Conservation (phyloP, 805 yeast genomes). For the Candida oleophila region DNA sequence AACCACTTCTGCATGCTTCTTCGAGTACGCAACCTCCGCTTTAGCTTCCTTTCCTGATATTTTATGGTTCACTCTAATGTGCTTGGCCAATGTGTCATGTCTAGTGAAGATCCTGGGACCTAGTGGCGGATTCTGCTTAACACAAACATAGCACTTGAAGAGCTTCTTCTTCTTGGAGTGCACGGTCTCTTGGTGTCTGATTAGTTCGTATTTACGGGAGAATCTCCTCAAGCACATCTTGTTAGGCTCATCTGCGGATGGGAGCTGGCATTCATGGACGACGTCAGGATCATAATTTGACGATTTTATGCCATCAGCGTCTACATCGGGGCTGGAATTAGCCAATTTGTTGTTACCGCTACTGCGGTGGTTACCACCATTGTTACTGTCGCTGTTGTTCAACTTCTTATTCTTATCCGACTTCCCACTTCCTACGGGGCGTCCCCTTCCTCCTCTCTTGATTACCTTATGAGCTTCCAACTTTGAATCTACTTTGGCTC, state of each 20-base stretch:
- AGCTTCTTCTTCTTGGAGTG: conserved; percentile 86
- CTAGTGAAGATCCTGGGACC: conserved; percentile 83
- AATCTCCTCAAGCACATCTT: conserved; percentile 42
- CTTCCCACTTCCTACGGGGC: background rate
- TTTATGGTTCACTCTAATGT: conserved; percentile 55
- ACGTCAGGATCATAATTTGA: conserved; percentile 48
- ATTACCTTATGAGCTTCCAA: conserved; percentile 14
- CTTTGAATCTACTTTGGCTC: conserved; percentile 21
- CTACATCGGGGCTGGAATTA: conserved; percentile 9
- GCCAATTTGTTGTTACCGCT: conserved; percentile 22
- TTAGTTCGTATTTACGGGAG: conserved; percentile 78
- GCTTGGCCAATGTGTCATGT: conserved; percentile 92
- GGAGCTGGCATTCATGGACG: conserved; percentile 45
- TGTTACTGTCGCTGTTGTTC: conserved; percentile 5
- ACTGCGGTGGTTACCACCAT: background rate
- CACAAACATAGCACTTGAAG: conserved; percentile 86
- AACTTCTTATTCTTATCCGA: conserved; percentile 10
- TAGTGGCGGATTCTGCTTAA: conserved; percentile 55
- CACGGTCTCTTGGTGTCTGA: conserved; percentile 94
- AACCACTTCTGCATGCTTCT: conserved; percentile 47
- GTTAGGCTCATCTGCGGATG: conserved; percentile 43
- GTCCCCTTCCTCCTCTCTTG: background rate
- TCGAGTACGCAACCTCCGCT: conserved; percentile 45
- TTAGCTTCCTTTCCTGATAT: conserved; percentile 48
- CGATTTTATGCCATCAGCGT: conserved; percentile 19